These are phyloP conservation scores for Aspergillus fijiensis DNA, from an alignment of 2,329 filamentous ascomycete genomes.

Conservation along the genomic window DNA sequence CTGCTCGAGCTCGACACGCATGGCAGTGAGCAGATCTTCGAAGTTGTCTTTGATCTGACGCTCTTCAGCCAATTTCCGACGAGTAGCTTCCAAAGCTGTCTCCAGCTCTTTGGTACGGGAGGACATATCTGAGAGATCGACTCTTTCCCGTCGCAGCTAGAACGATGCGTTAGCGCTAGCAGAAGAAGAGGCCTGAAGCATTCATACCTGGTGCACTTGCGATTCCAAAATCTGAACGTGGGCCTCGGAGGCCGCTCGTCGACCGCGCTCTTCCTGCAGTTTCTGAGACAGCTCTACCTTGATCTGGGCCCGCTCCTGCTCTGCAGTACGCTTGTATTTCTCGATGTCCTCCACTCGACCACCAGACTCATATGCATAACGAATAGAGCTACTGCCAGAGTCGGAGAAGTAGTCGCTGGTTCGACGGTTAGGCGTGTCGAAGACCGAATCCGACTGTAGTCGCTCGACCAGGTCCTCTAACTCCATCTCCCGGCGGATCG, in stretches of 20 bases:
- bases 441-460: conserved; percentile 70
- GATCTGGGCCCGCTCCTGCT: conserved; percentile 87
- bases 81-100: conserved; percentile 74
- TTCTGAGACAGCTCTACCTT: conserved; percentile 82
- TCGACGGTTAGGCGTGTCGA: conserved; percentile 60
- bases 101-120: conserved; percentile 76
- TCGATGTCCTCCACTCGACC: conserved; percentile 70
- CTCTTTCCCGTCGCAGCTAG: conserved; percentile 53
- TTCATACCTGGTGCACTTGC: conserved; percentile 64
- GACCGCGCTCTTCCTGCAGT: conserved; percentile 79
- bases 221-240: conserved; percentile 82
- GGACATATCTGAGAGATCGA: conserved; percentile 46
- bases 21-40: conserved; percentile 81
- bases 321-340: conserved; percentile 74
- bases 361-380: conserved; percentile 64
- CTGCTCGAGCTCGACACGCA: conserved; percentile 78
- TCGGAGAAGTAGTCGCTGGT: conserved; percentile 99
- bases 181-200: conserved; percentile 4
- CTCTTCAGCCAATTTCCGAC: conserved; percentile 80
- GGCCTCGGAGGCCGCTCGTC: conserved; percentile 72
- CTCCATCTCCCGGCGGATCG: conserved; percentile 94
- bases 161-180: conserved; percentile 15
- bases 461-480: conserved; percentile 90
- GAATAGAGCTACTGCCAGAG: conserved; percentile 82
- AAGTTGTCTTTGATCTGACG: conserved; percentile 87